Percentiles rank a stretch among this genome's conserved stretches.
phyloP scores from a whole-genome alignment of 2,329 filamentous ascomycete genomes.

The Stemphylium beticola region DNA sequence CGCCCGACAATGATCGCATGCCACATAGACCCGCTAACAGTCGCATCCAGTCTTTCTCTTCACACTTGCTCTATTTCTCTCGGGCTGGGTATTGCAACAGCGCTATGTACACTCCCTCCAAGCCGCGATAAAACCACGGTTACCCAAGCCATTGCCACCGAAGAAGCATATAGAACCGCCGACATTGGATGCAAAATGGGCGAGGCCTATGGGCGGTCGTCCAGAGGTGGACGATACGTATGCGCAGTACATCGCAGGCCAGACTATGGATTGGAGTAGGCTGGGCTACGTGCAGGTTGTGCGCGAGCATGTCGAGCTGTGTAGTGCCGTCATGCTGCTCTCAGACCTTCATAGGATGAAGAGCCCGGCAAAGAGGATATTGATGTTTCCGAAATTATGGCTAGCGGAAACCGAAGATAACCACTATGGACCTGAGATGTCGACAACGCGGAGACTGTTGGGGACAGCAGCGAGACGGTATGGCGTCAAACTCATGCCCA shows the following conservation, averaged over 20 bases:
- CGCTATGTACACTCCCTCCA: constrained; percentile 81
- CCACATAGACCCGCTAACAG: not conserved
- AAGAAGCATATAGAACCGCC: constrained; percentile 42
- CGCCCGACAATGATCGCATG: constrained; percentile 27
- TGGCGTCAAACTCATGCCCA: constrained; percentile 53
- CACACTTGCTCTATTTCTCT: constrained; percentile 82
- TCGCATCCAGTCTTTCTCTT: constrained; percentile 68
- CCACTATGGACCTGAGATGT: constrained; percentile 50
- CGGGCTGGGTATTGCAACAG: constrained; percentile 87
- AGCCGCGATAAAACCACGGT: constrained; percentile 68
- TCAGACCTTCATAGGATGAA: constrained; percentile 54
- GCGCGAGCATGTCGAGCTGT: constrained; percentile 54
- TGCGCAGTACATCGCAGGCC: constrained; percentile 41
- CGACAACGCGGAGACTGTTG: constrained; percentile 53
- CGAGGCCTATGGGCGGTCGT: constrained; percentile 37
- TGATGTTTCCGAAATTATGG: constrained; percentile 54
- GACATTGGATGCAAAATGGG: constrained; percentile 47
- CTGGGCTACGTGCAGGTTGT: constrained; percentile 58
- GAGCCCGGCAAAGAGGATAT: constrained; percentile 53
- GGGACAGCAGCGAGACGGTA: constrained; percentile 55
- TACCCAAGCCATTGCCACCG: constrained; percentile 48
- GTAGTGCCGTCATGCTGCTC: constrained; percentile 58
- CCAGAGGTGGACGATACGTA: constrained; percentile 39
- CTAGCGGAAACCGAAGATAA: constrained; percentile 44
- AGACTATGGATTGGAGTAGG: constrained; percentile 53